Percentiles rank a stretch among this genome's conserved stretches.
Conservation (phyloP, 495 filamentous ascomycete species). For the Rhypophila decipiens region DNA sequence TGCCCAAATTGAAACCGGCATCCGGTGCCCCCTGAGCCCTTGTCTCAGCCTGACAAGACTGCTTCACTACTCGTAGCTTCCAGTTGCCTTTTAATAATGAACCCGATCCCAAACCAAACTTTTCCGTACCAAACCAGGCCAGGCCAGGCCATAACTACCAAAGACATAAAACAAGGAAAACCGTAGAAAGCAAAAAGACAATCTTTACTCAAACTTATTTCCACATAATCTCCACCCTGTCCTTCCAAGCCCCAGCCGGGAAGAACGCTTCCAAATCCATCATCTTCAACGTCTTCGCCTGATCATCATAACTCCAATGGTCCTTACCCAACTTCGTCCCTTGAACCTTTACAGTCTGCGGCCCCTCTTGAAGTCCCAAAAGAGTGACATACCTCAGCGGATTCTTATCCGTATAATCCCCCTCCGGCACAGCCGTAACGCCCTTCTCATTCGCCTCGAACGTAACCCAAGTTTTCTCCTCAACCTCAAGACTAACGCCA, state of each 20-base stretch:
- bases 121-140: too few relatives aligned
- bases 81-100: too few relatives aligned
- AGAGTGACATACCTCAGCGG: conserved; percentile 60
- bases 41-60: too few relatives aligned
- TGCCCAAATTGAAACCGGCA: too few relatives aligned
- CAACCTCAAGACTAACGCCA: conserved; percentile 62
- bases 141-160: too few relatives aligned
- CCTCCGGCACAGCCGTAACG: conserved; percentile 42
- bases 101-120: too few relatives aligned
- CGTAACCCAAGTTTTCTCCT: conserved; percentile 50
- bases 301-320: conserved; percentile 42
- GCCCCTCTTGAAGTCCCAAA: conserved; percentile 47
- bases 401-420: conserved; percentile 55
- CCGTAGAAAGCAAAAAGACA: neutral
- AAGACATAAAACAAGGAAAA: neutral
- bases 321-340: conserved; percentile 31
- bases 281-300: conserved; percentile 10
- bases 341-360: conserved; percentile 47
- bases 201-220: neutral
- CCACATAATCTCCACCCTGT: conserved; percentile 19
- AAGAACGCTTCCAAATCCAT: conserved; percentile 9
- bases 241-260: conserved; percentile 16
- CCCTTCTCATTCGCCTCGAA: conserved; percentile 45
- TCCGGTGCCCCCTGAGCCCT: too few relatives aligned
- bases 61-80: too few relatives aligned